Conservation (phyloP, 805 yeast species). For the Candida sakaeoensis region DNA sequence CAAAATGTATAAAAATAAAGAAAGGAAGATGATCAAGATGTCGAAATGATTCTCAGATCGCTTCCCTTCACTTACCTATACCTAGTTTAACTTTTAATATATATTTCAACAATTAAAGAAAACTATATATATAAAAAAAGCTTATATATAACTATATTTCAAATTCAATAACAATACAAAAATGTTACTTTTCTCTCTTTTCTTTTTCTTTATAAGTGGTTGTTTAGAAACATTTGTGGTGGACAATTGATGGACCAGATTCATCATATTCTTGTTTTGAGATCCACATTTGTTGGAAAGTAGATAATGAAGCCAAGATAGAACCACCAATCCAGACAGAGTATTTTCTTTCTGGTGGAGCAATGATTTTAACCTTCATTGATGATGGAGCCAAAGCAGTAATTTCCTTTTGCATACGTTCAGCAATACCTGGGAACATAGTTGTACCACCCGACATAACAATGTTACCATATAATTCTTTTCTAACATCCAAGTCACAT, state of each 20-base stretch:
- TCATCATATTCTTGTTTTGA: slow-evolving; percentile 99
- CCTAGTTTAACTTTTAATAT: slow-evolving; percentile 4
- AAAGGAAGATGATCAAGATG: too few relatives aligned
- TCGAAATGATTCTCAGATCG: too few relatives aligned
- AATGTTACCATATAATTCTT: slow-evolving; percentile 97
- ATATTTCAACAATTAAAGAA: slow-evolving; percentile 2
- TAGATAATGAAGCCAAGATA: slow-evolving; percentile 94
- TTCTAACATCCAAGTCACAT: slow-evolving; percentile 99
- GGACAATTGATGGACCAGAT: slow-evolving; percentile 99
- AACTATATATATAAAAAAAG: slow-evolving; percentile 3
- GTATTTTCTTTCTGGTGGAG: slow-evolving; percentile 99
- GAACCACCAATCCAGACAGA: slow-evolving; percentile 99
- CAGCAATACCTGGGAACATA: slow-evolving; percentile 99
- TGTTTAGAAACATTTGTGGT: slow-evolving; percentile 86
- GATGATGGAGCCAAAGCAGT: slow-evolving; percentile 99
- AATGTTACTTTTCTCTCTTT: slow-evolving; percentile 1
- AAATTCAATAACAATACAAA: not conserved
- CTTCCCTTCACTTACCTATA: not conserved
- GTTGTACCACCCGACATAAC: slow-evolving; percentile 99
- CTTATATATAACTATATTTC: slow-evolving; percentile 2
- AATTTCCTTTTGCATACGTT: slow-evolving; percentile 99
- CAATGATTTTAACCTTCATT: slow-evolving; percentile 98
- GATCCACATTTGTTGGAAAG: slow-evolving; percentile 99
- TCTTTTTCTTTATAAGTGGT: not conserved
- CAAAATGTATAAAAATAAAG: not conserved